Evolutionary conservation across 352 stramenopile genomes (phyloP).

Genomic region (Saprolegnia diclina): DNA sequence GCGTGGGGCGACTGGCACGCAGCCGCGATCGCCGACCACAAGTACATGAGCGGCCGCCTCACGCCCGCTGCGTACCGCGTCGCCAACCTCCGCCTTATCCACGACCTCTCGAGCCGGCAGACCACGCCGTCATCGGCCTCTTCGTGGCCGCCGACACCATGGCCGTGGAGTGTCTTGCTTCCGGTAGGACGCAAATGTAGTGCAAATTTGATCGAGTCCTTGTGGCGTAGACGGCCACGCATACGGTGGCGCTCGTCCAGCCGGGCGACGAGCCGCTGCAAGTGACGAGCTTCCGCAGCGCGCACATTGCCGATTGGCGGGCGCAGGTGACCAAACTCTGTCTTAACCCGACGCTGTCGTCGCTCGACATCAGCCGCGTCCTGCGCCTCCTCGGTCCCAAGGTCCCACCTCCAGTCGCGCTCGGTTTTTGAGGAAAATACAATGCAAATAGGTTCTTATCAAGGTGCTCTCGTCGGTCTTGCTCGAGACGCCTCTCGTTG

Average conservation of each 20-base stretch:
- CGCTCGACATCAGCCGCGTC: slow-evolving; percentile 31
- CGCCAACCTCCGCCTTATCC: slow-evolving; percentile 13
- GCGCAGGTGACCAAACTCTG: not conserved
- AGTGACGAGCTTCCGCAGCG: not conserved
- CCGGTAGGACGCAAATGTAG: too few species aligned
- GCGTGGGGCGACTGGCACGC: slow-evolving; percentile 19
- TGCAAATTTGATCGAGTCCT: too few species aligned
- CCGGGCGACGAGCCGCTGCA: not conserved
- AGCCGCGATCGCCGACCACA: not conserved
- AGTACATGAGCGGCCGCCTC: slow-evolving; percentile 17
- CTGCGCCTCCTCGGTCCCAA: slow-evolving; percentile 64
- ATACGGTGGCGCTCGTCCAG: not conserved
- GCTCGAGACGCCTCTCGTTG: slow-evolving; percentile 67
- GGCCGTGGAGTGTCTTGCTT: slow-evolving; percentile 6
- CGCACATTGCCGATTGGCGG: not conserved
- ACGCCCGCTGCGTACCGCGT: slow-evolving; percentile 5
- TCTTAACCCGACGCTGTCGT: not conserved
- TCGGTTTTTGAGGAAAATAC: too few species aligned
- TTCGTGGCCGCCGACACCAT: not conserved
- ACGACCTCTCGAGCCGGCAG: not conserved
- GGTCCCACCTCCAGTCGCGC: slow-evolving; percentile 2
- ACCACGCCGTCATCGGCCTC: not conserved
- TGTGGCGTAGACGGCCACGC: not conserved
- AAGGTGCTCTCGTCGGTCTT: slow-evolving; percentile 66
- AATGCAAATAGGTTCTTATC: slow-evolving; percentile 45